Conservation (phyloP, 768 basidiomycete species). For the Auriscalpium vulgare region DNA sequence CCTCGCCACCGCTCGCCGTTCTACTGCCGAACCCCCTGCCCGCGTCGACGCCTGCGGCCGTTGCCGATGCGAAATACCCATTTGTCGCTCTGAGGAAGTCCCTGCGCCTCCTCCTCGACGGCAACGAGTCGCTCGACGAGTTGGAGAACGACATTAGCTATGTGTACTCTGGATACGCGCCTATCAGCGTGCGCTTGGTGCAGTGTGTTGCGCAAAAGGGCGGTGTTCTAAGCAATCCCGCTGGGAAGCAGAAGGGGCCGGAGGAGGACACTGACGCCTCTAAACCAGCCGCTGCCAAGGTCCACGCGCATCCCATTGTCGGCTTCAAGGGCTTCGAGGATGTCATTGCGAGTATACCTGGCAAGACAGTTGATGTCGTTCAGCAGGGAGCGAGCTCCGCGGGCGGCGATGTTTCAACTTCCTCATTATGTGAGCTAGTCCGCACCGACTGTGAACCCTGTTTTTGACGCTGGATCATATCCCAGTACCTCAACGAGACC, state of each 20-base stretch:
- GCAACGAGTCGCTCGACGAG: conserved; percentile 69
- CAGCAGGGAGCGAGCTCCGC: conserved; percentile 33
- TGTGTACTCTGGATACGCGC: conserved; percentile 95
- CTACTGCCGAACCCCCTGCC: conserved; percentile 65
- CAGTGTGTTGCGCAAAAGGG: conserved; percentile 92
- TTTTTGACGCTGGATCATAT: background rate
- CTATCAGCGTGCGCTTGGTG: conserved; percentile 83
- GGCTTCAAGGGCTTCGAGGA: conserved; percentile 99
- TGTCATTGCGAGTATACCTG: conserved; percentile 71
- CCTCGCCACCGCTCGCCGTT: conserved; percentile 58
- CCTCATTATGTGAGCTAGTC: conserved; percentile 28
- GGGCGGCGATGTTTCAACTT: conserved; percentile 19
- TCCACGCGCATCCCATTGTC: conserved; percentile 84
- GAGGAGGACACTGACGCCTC: conserved; percentile 29
- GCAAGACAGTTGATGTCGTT: conserved; percentile 74
- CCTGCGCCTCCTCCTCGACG: conserved; percentile 88
- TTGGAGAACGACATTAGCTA: conserved; percentile 93
- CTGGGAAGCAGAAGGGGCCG: conserved; percentile 45
- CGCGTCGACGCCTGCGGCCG: conserved; percentile 32
- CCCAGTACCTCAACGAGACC: conserved; percentile 31
- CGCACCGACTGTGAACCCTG: background rate
- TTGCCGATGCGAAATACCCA: conserved; percentile 52
- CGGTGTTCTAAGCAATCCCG: conserved; percentile 75
- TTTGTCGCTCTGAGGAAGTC: conserved; percentile 72
- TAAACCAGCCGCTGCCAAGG: conserved; percentile 35